These are phyloP conservation scores for Plantago lanceolata DNA, from an alignment of 305 asterid genomes.

Conservation along the genomic window DNA sequence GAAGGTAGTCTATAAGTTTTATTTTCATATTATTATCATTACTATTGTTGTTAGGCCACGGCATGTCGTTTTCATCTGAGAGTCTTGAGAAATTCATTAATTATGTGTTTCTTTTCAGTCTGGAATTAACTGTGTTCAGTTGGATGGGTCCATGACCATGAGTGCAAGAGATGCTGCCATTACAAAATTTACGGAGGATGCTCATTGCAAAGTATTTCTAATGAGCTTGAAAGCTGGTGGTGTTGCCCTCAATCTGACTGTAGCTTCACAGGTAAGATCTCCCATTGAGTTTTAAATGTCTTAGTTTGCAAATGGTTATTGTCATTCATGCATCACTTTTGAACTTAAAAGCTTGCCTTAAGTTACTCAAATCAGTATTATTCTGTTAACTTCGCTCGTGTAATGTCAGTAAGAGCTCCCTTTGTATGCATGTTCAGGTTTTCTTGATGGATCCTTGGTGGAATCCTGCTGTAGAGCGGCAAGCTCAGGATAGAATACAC, in stretches of 20 bases:
- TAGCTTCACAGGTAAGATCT: constrained; percentile 69
- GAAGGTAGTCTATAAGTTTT: constrained; percentile 42
- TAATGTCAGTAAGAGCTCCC: constrained; percentile 5
- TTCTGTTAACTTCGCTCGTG: not conserved
- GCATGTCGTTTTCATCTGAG: not conserved
- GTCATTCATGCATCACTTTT: no score
- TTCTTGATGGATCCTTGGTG: constrained; percentile 99
- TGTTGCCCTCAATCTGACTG: constrained; percentile 91
- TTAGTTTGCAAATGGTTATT: no score
- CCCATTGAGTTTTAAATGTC: not conserved
- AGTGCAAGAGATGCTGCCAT: constrained; percentile 80
- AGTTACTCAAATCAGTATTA: not conserved
- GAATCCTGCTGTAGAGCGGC: constrained; percentile 96
- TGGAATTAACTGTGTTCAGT: constrained; percentile 65
- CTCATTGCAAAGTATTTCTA: constrained; percentile 80
- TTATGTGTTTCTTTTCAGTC: constrained; percentile 44
- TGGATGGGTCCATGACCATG: constrained; percentile 87
- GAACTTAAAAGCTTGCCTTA: not conserved
- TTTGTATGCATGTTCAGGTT: constrained; percentile 40
- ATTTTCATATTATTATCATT: not conserved
- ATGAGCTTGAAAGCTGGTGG: constrained; percentile 97
- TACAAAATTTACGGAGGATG: constrained; percentile 63
- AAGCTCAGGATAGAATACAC: constrained; percentile 95
- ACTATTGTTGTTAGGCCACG: no score
- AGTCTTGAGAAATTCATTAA: constrained; percentile 1